A percentile compares a stretch with the other conserved stretches of the same genome.
Conservation (phyloP, 2,329 filamentous ascomycete species). For the Hypoxylon sp. region DNA sequence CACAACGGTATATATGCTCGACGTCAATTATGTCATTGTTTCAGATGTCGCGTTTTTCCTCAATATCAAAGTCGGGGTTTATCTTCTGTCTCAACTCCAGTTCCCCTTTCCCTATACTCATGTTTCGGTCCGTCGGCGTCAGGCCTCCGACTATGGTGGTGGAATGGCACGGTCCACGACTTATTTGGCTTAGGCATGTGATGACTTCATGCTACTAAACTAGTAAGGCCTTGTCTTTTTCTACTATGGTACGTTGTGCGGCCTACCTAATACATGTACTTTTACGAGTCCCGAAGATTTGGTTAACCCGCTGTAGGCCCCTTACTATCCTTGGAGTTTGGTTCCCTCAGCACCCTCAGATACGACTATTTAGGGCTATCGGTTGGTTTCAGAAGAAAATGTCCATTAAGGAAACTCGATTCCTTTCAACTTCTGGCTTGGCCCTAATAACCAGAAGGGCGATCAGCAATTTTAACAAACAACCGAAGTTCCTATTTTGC, state of each 20-base stretch:
- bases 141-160: conserved; percentile 2
- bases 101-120: conserved; percentile 1
- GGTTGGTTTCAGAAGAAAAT: conserved; percentile 10
- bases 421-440: conserved; percentile 1
- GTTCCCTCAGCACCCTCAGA: not conserved
- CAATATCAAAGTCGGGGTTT: conserved; percentile 3
- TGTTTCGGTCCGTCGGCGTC: conserved; percentile 18
- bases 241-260: not conserved
- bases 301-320: not conserved
- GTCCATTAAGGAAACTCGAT: not conserved
- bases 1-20: conserved; percentile 25
- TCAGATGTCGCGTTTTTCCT: conserved; percentile 13
- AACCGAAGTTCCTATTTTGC: not conserved
- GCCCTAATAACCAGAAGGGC: conserved; percentile 1
- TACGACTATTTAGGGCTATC: not conserved
- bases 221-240: not conserved
- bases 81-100: conserved; percentile 11
- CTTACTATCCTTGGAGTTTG: conserved; percentile 5
- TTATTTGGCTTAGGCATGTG: conserved; percentile 21
- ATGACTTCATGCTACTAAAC: conserved; percentile 22
- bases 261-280: conserved; percentile 1
- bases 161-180: conserved; percentile 16
- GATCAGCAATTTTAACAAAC: conserved; percentile 8
- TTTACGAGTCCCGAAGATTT: not conserved
- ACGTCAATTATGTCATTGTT: conserved; percentile 36